Percentiles rank a stretch among this genome's conserved stretches.
Conservation (phyloP, 192 early-diverging fungal species). For the Diversispora epigaea region DNA sequence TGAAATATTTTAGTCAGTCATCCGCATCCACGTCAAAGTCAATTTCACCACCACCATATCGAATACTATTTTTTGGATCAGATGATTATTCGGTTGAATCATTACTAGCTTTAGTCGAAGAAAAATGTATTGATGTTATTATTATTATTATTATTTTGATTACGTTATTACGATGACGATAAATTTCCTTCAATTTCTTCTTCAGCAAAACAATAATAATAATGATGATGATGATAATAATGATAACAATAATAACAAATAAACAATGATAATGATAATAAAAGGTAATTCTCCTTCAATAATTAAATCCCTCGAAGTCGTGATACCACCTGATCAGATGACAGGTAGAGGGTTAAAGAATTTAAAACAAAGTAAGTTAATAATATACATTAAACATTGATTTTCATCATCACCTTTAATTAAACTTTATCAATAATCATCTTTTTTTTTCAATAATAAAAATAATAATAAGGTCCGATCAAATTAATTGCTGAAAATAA, state of each 20-base stretch:
- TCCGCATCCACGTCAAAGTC: too few relatives aligned
- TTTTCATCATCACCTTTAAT: too few relatives aligned
- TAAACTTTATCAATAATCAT: too few relatives aligned
- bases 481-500: slow-evolving; percentile 47
- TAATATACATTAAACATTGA: not conserved
- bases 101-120: slow-evolving; percentile 56
- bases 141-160: not conserved
- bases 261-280: slow-evolving; percentile 18
- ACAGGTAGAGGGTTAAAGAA: slow-evolving; percentile 36
- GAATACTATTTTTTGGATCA: slow-evolving; percentile 83
- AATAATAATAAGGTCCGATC: slow-evolving; percentile 42
- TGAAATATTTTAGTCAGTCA: not conserved
- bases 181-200: not conserved
- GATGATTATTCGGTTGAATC: slow-evolving; percentile 76
- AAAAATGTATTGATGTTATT: slow-evolving; percentile 40
- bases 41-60: not conserved
- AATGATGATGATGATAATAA: not conserved
- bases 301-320: slow-evolving; percentile 36
- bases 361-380: not conserved
- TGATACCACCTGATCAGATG: slow-evolving; percentile 37
- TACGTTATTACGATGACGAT: too few relatives aligned
- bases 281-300: slow-evolving; percentile 22
- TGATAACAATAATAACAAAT: not conserved
- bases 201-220: not conserved
- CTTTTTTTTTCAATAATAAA: not conserved